Evolutionary conservation across 768 basidiomycete genomes (phyloP).

Genomic region (Rhizopogon roseolus): DNA sequence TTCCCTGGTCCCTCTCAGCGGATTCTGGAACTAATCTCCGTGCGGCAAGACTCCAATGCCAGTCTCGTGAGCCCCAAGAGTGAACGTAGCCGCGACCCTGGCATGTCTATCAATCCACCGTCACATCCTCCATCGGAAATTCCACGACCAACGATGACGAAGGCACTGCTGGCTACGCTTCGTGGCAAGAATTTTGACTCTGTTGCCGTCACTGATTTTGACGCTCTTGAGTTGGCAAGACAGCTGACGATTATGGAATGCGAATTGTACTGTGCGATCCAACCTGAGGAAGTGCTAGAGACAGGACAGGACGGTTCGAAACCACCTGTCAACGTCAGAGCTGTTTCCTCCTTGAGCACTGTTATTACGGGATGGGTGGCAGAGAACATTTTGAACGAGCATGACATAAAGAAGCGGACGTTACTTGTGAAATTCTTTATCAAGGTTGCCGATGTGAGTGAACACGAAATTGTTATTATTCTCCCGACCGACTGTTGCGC

Average conservation of each 20-base stretch:
- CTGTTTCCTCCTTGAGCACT: slow-evolving; percentile 85
- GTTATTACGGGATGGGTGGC: slow-evolving; percentile 95
- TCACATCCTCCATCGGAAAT: slow-evolving; percentile 53
- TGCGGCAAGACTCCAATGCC: slow-evolving; percentile 47
- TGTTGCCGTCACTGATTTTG: slow-evolving; percentile 85
- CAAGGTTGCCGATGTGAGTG: slow-evolving; percentile 84
- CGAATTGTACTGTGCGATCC: slow-evolving; percentile 79
- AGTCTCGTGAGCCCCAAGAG: slow-evolving; percentile 50
- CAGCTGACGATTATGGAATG: slow-evolving; percentile 95
- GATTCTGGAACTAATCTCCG: slow-evolving; percentile 61
- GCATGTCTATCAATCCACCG: slow-evolving; percentile 68
- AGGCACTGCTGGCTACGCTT: slow-evolving; percentile 63
- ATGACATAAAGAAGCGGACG: slow-evolving; percentile 81
- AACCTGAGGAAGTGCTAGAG: slow-evolving; percentile 85
- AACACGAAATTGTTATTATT: slow-evolving; percentile 4
- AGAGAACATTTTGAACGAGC: slow-evolving; percentile 88
- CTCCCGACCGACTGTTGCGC: slow-evolving; percentile 7
- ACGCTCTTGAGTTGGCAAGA: slow-evolving; percentile 85
- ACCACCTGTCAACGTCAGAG: slow-evolving; percentile 68
- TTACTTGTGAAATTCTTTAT: slow-evolving; percentile 84
- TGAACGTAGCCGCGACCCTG: slow-evolving; percentile 68
- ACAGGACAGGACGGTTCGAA: slow-evolving; percentile 67
- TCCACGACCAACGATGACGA: slow-evolving; percentile 85
- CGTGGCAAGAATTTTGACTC: slow-evolving; percentile 58
- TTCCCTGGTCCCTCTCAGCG: slow-evolving; percentile 70